phyloP scores from a whole-genome alignment of 495 filamentous ascomycete genomes.

The Aspergillus avenaceus region DNA sequence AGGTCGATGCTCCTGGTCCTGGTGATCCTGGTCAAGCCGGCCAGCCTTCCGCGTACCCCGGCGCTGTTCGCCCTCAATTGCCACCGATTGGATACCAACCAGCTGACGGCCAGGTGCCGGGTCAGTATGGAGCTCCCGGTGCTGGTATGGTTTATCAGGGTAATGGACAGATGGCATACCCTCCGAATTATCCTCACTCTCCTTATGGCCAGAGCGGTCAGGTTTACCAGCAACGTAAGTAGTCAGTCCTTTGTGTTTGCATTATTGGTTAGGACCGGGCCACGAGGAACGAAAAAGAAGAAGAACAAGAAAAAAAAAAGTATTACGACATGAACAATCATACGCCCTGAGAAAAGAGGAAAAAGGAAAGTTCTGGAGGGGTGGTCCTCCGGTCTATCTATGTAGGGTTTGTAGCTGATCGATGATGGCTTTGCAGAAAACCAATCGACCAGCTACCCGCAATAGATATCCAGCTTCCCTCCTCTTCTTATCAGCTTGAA shows the following conservation, averaged over 20 bases:
- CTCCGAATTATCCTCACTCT: slow-evolving; percentile 66
- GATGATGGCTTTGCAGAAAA: slow-evolving; percentile 35
- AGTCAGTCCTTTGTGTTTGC: slow-evolving; percentile 34
- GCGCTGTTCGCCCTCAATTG: slow-evolving; percentile 63
- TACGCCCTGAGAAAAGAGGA: slow-evolving; percentile 1
- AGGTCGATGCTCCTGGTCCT: slow-evolving; percentile 52
- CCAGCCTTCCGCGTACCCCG: slow-evolving; percentile 54
- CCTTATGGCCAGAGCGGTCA: slow-evolving; percentile 68
- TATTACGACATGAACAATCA: slow-evolving; percentile 17
- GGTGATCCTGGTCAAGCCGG: slow-evolving; percentile 54
- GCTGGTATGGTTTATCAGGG: slow-evolving; percentile 54
- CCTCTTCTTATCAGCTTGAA: slow-evolving; percentile 22
- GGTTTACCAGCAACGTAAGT: slow-evolving; percentile 76
- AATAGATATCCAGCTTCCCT: slow-evolving; percentile 31
- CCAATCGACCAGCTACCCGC: slow-evolving; percentile 41
- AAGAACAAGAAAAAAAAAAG: slow-evolving; percentile 4
- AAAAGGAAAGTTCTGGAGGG: slow-evolving; percentile 3
- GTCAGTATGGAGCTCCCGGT: slow-evolving; percentile 63
- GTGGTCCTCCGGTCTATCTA: slow-evolving; percentile 21
- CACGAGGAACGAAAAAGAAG: slow-evolving; percentile 10
- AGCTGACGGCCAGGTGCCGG: slow-evolving; percentile 56
- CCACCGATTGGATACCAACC: slow-evolving; percentile 83
- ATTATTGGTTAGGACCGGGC: slow-evolving; percentile 18
- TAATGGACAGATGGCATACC: slow-evolving; percentile 67
- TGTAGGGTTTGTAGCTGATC: slow-evolving; percentile 25